A percentile compares a stretch with the other conserved stretches of the same genome.
phyloP scores from a whole-genome alignment of 108 stramenopile genomes.

The Skeletonema costatum region DNA sequence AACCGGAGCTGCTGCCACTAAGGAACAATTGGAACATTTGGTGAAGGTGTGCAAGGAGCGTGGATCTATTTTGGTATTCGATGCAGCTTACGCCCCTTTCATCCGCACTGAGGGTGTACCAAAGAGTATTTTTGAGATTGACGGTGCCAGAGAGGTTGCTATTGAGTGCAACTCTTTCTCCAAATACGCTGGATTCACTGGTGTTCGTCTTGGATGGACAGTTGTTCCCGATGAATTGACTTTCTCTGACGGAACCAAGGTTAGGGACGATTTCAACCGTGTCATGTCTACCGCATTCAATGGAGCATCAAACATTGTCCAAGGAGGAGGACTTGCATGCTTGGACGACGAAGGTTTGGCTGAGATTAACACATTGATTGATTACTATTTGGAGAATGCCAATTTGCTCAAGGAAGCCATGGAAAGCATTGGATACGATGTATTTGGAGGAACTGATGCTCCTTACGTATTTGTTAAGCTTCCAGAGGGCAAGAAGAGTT shows the following conservation, averaged over 20 bases:
- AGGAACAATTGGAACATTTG: constrained; percentile 86
- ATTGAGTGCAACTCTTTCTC: constrained; percentile 94
- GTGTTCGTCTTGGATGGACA: constrained; percentile 97
- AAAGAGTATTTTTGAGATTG: constrained; percentile 96
- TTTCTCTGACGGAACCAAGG: constrained; percentile 88
- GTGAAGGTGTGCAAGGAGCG: constrained; percentile 93
- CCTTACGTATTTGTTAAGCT: constrained; percentile 96
- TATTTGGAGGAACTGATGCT: constrained; percentile 93
- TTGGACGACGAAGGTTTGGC: constrained; percentile 91
- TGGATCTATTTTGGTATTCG: constrained; percentile 93
- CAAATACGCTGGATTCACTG: constrained; percentile 97
- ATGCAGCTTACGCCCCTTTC: constrained; percentile 98
- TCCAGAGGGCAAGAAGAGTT: constrained; percentile 83
- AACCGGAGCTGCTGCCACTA: constrained; percentile 94
- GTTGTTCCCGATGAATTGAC: constrained; percentile 90
- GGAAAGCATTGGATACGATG: constrained; percentile 83
- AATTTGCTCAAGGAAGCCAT: constrained; percentile 84
- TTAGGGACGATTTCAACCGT: constrained; percentile 94
- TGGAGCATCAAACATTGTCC: constrained; percentile 97
- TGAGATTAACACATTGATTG: constrained; percentile 93
- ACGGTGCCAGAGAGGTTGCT: constrained; percentile 91
- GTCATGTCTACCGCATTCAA: constrained; percentile 98
- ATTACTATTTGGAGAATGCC: constrained; percentile 98
- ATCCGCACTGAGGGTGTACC: constrained; percentile 92
- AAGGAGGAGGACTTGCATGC: constrained; percentile 93